Evolutionary conservation across 2,329 filamentous ascomycete genomes (phyloP), one percentile per base, ranked within the genome.

Genomic region (Trichoderma sp.): DNA sequence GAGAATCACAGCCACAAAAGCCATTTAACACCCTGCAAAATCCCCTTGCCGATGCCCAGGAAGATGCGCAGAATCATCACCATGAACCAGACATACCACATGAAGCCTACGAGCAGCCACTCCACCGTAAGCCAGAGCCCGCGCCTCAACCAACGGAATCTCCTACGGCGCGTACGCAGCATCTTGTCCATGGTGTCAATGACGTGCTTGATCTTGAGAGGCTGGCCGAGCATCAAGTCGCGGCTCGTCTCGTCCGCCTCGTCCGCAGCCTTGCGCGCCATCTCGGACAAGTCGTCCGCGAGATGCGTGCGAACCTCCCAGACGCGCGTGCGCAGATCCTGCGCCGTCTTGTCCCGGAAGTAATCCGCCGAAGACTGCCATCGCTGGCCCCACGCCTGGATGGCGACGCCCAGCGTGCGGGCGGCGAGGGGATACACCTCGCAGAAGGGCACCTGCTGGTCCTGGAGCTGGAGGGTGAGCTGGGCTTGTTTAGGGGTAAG

Each of bases 81-180:
- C 37, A 97, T 83, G 68, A 96, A 87, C 93, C 94, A 98, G 17
- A 96, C 89, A 79, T 91, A 93, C 93, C 95, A 97, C 89, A 98
- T 92, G 72, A 96, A 87, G 4, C 91, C 92, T 45, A 98, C 88
- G 19, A 98, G 84, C 59, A 88, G 81, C 93, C 93, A 97, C 82
- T 98, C 94, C 17, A 97, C 87, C 22, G 90, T 80, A 65, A 93
- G 88, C 86, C 93, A 98, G 15, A 92, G 90, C 0, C 89, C 87
- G 15, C 92, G 84, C 45, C 92, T 84, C 27, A 93, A 79, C 88
- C 92, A 93, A 65, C 92, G 84, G 74, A 95, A 88, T 67, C 87
- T 80, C 34, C 88, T 79, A 15, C 88, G 84, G 63, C 93, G 84
- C 68, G 91, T 84, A 68, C 92, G 84, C 61, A 93, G 84, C 82